Evolutionary conservation across 106 monocot genomes (phyloP).

Genomic region (Ottelia alismoides): DNA sequence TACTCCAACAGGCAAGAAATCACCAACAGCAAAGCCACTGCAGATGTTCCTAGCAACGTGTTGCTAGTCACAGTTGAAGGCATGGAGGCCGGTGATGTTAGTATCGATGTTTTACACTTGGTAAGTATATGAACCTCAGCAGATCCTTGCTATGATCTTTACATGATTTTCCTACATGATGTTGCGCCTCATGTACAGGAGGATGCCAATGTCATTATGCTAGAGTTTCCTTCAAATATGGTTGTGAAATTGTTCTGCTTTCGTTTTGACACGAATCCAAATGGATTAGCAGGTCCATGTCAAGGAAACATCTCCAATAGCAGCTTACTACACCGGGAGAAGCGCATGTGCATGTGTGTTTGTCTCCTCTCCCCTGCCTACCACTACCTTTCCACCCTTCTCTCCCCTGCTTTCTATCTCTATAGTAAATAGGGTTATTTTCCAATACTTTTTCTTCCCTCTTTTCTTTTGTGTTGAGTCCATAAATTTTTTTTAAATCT

Average conservation of each 20-base stretch:
- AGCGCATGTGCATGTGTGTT: conserved; percentile 48
- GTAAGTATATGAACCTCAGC: conserved; percentile 22
- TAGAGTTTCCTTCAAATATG: conserved; percentile 6
- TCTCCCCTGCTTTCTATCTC: conserved; percentile 1
- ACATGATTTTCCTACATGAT: too few relatives aligned
- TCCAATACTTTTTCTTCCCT: conserved; percentile 2
- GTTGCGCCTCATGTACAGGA: too few relatives aligned
- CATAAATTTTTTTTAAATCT: too few relatives aligned
- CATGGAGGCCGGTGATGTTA: conserved; percentile 45
- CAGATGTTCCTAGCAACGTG: conserved; percentile 33
- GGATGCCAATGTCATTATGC: too few relatives aligned
- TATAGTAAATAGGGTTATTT: conserved; percentile 7
- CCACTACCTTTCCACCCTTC: conserved; percentile 21
- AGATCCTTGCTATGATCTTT: too few relatives aligned
- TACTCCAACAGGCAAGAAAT: conserved; percentile 52
- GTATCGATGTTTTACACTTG: conserved; percentile 54
- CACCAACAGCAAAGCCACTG: conserved; percentile 30
- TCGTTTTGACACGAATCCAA: conserved; percentile 23
- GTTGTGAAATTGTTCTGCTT: conserved; percentile 4
- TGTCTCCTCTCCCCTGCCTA: conserved; percentile 28
- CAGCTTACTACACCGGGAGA: conserved; percentile 32
- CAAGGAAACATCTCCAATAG: conserved; percentile 35
- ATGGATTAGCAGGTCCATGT: conserved; percentile 39
- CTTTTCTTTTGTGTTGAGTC: too few relatives aligned
- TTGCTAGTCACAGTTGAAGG: conserved; percentile 44